These are phyloP conservation scores for Hansenula lynferdii DNA, from an alignment of 1,139 yeast species.

Conservation along the genomic window DNA sequence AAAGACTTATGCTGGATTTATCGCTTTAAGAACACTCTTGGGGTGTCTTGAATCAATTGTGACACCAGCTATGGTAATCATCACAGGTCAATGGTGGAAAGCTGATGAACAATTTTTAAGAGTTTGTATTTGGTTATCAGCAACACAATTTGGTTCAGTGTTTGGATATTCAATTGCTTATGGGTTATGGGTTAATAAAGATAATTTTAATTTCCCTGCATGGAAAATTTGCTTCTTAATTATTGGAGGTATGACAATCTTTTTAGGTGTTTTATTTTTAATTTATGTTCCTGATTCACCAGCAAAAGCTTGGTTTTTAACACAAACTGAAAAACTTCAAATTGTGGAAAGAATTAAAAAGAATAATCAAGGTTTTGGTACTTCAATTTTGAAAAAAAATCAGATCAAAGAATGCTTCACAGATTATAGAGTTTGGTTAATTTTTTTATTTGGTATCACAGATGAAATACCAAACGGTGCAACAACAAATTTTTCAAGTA, in stretches of 20 bases:
- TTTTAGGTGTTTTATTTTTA: conserved; percentile 38
- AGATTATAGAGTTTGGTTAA: conserved; percentile 44
- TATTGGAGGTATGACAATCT: conserved; percentile 41
- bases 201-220: conserved; percentile 29
- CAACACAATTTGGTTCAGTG: neutral
- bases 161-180: conserved; percentile 30
- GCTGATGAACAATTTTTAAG: conserved; percentile 46
- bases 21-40: conserved; percentile 36
- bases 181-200: conserved; percentile 35
- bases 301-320: conserved; percentile 39
- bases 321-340: conserved; percentile 39
- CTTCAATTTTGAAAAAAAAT: conserved; percentile 37
- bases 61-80: conserved; percentile 47
- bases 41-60: conserved; percentile 43
- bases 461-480: conserved; percentile 28
- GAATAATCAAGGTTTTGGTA: conserved; percentile 44
- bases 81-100: conserved; percentile 51
- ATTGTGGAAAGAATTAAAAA: conserved; percentile 38
- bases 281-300: conserved; percentile 42
- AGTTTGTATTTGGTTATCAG: neutral
- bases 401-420: conserved; percentile 23
- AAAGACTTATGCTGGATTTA: conserved; percentile 34
- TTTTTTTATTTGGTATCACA: conserved; percentile 33
- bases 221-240: conserved; percentile 47
- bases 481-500: conserved; percentile 20